Percentiles rank a stretch among this genome's conserved stretches.
Evolutionary conservation across 805 yeast genomes (phyloP).

Genomic region (Candida stauntonica): DNA sequence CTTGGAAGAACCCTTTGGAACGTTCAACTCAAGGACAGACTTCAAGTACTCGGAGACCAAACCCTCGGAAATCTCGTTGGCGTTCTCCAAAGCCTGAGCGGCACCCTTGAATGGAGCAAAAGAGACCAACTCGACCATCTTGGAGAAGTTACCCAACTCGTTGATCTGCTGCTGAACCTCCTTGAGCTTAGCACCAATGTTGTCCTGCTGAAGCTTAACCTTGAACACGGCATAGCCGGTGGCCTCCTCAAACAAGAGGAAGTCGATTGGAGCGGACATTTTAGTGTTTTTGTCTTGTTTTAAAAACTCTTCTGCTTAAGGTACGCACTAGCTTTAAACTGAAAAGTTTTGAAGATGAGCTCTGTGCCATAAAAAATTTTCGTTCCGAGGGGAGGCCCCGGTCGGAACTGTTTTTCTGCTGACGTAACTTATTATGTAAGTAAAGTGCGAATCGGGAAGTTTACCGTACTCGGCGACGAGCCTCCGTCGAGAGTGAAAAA

Average conservation of each 20-base stretch:
- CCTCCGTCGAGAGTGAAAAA: too few species aligned
- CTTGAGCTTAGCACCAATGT: conserved; percentile 82
- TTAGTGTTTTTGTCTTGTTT: conserved; percentile 3
- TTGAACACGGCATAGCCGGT: conserved; percentile 97
- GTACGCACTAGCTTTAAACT: too few species aligned
- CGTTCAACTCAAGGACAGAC: conserved; percentile 81
- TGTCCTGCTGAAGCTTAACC: conserved; percentile 90
- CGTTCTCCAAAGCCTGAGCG: conserved; percentile 97
- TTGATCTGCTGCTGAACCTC: conserved; percentile 91
- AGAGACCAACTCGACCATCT: conserved; percentile 87
- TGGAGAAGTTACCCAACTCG: conserved; percentile 84
- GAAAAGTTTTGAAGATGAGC: conserved; percentile 4
- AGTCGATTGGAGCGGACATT: conserved; percentile 67
- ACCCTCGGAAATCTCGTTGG: conserved; percentile 97
- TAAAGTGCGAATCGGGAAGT: too few species aligned
- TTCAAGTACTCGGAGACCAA: conserved; percentile 89
- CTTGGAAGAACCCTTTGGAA: conserved; percentile 69
- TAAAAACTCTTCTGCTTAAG: too few species aligned
- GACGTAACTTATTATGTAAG: too few species aligned
- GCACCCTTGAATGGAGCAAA: conserved; percentile 99
- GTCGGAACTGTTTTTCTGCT: conserved; percentile 1
- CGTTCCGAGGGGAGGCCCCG: conserved; percentile 5
- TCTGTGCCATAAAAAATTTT: conserved; percentile 8
- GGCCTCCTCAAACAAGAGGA: conserved; percentile 94
- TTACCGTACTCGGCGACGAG: too few species aligned